These are phyloP conservation scores for Elongisporangium undulatum DNA, from an alignment of 352 stramenopile species.

Conservation along the genomic window DNA sequence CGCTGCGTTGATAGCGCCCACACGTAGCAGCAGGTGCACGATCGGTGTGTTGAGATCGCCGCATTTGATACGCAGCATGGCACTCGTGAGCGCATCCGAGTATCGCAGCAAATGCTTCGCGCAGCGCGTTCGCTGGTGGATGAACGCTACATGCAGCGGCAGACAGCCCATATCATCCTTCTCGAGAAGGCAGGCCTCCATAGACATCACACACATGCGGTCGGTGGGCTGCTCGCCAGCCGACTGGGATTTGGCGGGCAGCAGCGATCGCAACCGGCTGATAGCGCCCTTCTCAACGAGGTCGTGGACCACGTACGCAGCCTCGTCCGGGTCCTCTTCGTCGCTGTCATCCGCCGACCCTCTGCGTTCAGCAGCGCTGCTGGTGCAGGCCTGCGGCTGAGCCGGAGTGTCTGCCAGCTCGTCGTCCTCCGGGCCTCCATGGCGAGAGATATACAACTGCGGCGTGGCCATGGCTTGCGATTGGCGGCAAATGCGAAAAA, in stretches of 20 bases:
- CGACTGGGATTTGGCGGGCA: conserved; percentile 22
- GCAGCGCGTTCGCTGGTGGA: conserved; percentile 46
- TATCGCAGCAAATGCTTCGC: conserved; percentile 49
- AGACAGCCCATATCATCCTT: conserved; percentile 85
- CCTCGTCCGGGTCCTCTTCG: conserved; percentile 25
- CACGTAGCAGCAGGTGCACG: conserved; percentile 61
- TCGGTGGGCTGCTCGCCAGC: conserved; percentile 3
- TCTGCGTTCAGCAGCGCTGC: background rate
- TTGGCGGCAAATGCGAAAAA: background rate
- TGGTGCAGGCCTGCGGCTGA: background rate
- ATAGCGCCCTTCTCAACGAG: conserved; percentile 45
- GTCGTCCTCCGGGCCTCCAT: background rate
- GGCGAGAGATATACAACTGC: background rate
- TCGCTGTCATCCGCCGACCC: conserved; percentile 9
- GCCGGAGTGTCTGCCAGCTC: background rate
- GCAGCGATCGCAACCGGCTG: conserved; percentile 36
- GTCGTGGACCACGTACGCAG: conserved; percentile 56
- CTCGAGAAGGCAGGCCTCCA: conserved; percentile 57
- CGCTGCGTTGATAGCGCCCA: conserved; percentile 47
- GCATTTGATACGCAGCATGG: conserved; percentile 64
- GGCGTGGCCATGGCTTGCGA: background rate
- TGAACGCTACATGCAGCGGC: conserved; percentile 66
- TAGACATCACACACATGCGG: conserved; percentile 35
- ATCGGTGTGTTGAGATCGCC: conserved; percentile 60
- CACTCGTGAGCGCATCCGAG: conserved; percentile 58